Percentiles rank a stretch among this genome's conserved stretches.
Evolutionary conservation across 2,329 filamentous ascomycete genomes (phyloP).

Genomic region (Alternaria consortialis): DNA sequence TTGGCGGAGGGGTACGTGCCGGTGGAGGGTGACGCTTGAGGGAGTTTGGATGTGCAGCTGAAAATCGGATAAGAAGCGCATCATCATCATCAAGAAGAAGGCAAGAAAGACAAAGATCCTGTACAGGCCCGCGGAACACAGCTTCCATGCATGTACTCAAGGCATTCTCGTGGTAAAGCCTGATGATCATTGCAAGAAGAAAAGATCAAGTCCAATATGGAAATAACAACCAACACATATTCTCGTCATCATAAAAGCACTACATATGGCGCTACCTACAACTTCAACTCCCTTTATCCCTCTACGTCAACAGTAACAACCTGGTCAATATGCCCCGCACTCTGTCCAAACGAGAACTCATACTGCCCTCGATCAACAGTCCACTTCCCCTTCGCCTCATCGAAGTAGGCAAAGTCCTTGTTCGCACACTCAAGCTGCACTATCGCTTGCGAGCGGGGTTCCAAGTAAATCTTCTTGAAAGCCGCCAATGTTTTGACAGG

Average conservation of each 20-base stretch:
- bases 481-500: constrained; percentile 74
- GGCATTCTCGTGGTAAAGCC: too few relatives aligned
- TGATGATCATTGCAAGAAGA: neutral
- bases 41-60: neutral
- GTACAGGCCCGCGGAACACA: neutral
- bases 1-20: constrained; percentile 55
- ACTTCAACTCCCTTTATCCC: constrained; percentile 27
- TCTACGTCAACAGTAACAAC: constrained; percentile 36
- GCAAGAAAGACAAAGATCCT: too few relatives aligned
- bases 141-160: too few relatives aligned
- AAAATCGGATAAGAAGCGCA: neutral
- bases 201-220: neutral
- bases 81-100: neutral
- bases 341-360: constrained; percentile 47
- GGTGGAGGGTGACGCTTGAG: constrained; percentile 1
- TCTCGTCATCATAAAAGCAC: neutral
- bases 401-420: constrained; percentile 47
- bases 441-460: constrained; percentile 64
- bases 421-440: constrained; percentile 58
- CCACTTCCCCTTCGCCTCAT: constrained; percentile 39
- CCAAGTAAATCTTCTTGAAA: constrained; percentile 70
- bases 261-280: neutral
- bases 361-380: constrained; percentile 43
- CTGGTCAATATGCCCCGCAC: constrained; percentile 34
- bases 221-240: neutral